Evolutionary conservation across 202 grass and related monocot species (phyloP).

Genomic region (Zizania palustris): DNA sequence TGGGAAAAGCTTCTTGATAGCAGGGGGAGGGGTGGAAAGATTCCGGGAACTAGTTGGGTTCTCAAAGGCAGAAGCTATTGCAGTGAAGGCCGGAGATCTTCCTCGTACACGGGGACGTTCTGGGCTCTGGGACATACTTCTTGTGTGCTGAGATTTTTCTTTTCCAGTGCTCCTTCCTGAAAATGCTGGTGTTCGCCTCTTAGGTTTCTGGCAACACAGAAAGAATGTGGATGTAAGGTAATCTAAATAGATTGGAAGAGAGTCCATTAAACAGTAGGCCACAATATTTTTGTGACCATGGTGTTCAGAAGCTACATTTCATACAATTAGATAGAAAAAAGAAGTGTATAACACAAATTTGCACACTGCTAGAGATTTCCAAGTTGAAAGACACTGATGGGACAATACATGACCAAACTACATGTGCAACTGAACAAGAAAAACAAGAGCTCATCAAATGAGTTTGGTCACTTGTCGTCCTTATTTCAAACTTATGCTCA

Average conservation of each 20-base stretch:
- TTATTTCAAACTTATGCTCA: background rate
- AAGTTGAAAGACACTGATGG: background rate
- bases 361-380: background rate
- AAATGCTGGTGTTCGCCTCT: constrained; percentile 58
- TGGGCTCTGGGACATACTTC: constrained; percentile 97
- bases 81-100: constrained; percentile 82
- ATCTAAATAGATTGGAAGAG: constrained; percentile 24
- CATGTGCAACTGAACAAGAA: constrained; percentile 2
- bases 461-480: background rate
- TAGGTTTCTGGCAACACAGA: constrained; percentile 72
- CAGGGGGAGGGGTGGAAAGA: constrained; percentile 93
- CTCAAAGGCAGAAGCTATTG: constrained; percentile 89
- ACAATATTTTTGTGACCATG: background rate
- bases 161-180: constrained; percentile 57
- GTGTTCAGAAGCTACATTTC: background rate
- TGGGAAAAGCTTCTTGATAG: constrained; percentile 79
- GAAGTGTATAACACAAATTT: background rate
- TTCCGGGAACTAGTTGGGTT: constrained; percentile 66
- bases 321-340: too few species aligned
- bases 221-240: constrained; percentile 10
- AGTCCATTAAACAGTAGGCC: background rate
- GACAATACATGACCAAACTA: constrained; percentile 7
- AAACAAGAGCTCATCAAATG: background rate
- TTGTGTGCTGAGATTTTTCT: constrained; percentile 79
- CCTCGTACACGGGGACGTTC: constrained; percentile 81